Evolutionary conservation across 1,284 basidiomycete genomes (phyloP).

Genomic region (Tilletiaria anomala): DNA sequence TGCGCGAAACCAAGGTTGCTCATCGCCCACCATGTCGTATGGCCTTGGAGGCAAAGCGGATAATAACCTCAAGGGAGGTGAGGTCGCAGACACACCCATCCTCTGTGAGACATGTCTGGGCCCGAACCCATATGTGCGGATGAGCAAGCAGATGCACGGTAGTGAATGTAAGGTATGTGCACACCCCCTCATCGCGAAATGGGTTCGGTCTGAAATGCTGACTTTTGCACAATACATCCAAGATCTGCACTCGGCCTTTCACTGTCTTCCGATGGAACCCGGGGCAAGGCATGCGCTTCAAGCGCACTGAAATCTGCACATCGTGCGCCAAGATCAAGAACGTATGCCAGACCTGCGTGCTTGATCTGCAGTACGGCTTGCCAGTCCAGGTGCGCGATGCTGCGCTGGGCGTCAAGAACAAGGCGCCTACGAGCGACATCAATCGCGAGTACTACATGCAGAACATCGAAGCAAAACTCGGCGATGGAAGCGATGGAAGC

Average conservation of each 20-base stretch:
- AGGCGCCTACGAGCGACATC: conserved; percentile 86
- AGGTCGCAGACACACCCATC: conserved; percentile 76
- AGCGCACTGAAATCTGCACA: conserved; percentile 95
- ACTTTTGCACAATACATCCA: neutral
- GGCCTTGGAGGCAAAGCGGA: too few species aligned
- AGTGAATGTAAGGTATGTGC: conserved; percentile 56
- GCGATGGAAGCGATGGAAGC: conserved; percentile 7
- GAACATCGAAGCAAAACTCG: conserved; percentile 57
- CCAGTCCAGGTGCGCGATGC: conserved; percentile 96
- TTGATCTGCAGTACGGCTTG: conserved; percentile 83
- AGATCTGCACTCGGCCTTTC: conserved; percentile 77
- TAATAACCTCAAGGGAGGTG: too few species aligned
- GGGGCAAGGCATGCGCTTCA: conserved; percentile 76
- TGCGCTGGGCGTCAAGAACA: conserved; percentile 68
- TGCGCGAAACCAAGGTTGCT: too few species aligned
- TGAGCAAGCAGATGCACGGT: conserved; percentile 91
- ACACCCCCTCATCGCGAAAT: neutral
- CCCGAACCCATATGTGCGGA: conserved; percentile 38
- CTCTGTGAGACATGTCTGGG: conserved; percentile 46
- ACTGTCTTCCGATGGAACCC: conserved; percentile 99
- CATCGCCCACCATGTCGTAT: too few species aligned
- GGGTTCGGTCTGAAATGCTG: neutral
- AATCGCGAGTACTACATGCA: conserved; percentile 77
- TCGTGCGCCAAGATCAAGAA: conserved; percentile 98
- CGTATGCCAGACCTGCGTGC: conserved; percentile 91